Evolutionary conservation across 768 basidiomycete genomes (phyloP), one percentile per base, ranked within the genome.

Genomic region (Baorangia bicolor): DNA sequence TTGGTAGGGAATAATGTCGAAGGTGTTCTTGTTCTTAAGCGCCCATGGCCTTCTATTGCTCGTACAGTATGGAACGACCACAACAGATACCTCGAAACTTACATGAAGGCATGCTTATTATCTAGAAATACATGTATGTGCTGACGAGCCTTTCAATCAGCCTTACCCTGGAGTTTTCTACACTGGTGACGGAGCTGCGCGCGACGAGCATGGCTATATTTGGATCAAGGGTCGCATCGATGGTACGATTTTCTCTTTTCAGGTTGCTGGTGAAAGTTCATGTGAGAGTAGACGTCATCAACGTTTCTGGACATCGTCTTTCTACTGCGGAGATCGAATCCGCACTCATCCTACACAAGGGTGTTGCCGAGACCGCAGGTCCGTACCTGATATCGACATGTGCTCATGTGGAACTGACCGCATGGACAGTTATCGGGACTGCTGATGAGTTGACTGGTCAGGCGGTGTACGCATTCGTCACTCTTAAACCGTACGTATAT

Each of bases 201-300:
- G 96, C 21, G 97, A 98, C 68, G 85, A 88, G 61, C 86, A 98
- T 63, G 97, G 96, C 2, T 98, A 99, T 76, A 90, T 96, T 69
- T 98, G 97, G 96, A 98, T 99, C 74, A 94, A 94, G 73, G 97
- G 96, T 49, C 86, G 97, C 62, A 84, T 98, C 47, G 97, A 99
- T 72, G 94, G 90, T 83, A 80, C 61, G 74, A 80, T 61, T 5
- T 56, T 20, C 46, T 40, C 23, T 49, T 55, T 13, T 8, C 12
- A 9, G 13, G 42, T 31, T 2, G 14, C 14, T 38, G 35, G 38
- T 53, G 18, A 25, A 47, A 41, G n/a, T 31, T 52, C 16, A 58
- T 8, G 23, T 27, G 31, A 12, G 38, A 55, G 13, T 63, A 91
- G 90, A 96, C 75, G 94, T 97, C 56, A 97, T 97, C 82, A 98